Percentiles rank a stretch among this genome's conserved stretches.
phyloP scores from a whole-genome alignment of 2,329 filamentous ascomycete genomes.

The Diaporthe nobilis region DNA sequence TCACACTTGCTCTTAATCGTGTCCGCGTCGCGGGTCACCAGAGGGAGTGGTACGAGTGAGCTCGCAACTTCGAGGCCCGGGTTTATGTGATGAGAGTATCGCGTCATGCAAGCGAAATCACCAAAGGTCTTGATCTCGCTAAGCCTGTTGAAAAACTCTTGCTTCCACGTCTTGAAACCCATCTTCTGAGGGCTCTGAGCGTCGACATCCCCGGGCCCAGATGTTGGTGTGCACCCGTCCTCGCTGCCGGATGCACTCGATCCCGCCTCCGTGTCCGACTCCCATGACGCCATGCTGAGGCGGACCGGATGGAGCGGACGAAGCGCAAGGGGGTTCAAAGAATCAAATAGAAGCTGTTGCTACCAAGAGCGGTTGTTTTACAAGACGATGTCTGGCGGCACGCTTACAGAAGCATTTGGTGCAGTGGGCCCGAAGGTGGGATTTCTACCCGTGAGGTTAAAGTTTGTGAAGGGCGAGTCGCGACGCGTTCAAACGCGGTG shows the following conservation, averaged over 20 bases:
- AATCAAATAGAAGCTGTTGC: not conserved
- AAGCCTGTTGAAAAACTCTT: not conserved
- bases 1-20: constrained; percentile 45
- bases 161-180: not conserved
- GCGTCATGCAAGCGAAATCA: constrained; percentile 7
- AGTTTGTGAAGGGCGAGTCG: not conserved
- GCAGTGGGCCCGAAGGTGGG: not conserved
- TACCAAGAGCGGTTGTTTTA: not conserved
- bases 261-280: not conserved
- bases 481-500: not conserved
- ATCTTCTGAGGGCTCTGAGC: not conserved
- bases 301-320: not conserved
- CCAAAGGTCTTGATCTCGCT: not conserved
- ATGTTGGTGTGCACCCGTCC: not conserved
- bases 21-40: constrained; percentile 47
- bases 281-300: constrained; percentile 1
- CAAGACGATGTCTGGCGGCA: no score
- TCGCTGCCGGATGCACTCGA: not conserved
- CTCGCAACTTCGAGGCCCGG: constrained; percentile 47
- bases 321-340: not conserved
- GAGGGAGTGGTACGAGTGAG: constrained; percentile 47
- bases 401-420: not conserved
- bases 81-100: constrained; percentile 40
- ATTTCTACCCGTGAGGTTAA: not conserved
- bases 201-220: not conserved